Base-by-base conservation (phyloP, 73 alveolate genomes). In the Tetrahymena elliotti region DNA sequence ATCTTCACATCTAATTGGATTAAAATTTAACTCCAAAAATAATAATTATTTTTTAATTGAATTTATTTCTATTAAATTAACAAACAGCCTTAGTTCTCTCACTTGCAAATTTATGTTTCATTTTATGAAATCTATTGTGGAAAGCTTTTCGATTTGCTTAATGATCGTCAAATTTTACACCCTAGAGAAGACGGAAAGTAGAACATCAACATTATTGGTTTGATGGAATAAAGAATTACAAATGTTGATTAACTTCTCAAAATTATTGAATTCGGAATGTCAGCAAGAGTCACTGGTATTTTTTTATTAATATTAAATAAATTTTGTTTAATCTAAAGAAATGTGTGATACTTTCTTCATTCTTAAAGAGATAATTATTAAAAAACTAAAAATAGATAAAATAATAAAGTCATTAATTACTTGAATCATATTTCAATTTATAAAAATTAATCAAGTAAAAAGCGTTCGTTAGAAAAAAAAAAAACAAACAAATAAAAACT, bases 41-140 rank as follows among this genome's bases (percentile, higher is more conserved):
- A n/a, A n/a, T n/a, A n/a, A n/a, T n/a, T n/a, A n/a, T n/a, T n/a
- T n/a, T n/a, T n/a, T n/a, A n/a, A n/a, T n/a, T n/a, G n/a, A n/a
- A n/a, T n/a, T n/a, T n/a, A n/a, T 68, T 22, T 68, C n/a, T 68
- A 22, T 68, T 68, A 8, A 31, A 68, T 27, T 27, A 24, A n/a
- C 34, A 68, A 54, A 31, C 38, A 83, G 93, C 52, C 95, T 92
- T 93, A 94, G 35, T 97, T 93, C 93, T 95, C 97, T 15, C 98
- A 98, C 94, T 96, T 98, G 34, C 95, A 97, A 33, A 97, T 99
- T 16, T 96, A 96, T 94, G 98, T 99, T 52, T 98, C 99, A 33
- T 99, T 99, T 96, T 99, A 99, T 96, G 99, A 99, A 96, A 99
- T 99, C 93, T 99, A 99, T 96, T 99, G 99, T 96, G 99, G 99